Evolutionary conservation across 306 rosid genomes (phyloP), one percentile per base, ranked within the genome.

Genomic region (Fagus crenata): DNA sequence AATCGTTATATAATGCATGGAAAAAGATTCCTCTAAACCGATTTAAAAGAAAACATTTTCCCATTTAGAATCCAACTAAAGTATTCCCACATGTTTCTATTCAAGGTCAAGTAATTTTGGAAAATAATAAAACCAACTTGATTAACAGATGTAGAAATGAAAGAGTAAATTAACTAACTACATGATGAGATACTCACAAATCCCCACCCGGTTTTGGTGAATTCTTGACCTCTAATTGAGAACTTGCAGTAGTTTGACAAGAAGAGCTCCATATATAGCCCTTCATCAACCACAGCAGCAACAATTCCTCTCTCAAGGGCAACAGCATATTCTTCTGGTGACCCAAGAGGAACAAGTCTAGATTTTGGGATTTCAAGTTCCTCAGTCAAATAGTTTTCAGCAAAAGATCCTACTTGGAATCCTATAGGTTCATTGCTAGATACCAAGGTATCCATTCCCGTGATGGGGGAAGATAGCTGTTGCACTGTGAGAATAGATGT

Each of bases 181-280:
- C 49, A 8, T n/a, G 58, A 68, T 40, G 43, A 75, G 7, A 37
- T 78, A 75, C 91, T 87, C 60, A 87, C 89, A 78, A 87, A 87
- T 78, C 91, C 91, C 91, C 89, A 85, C 3, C 89, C 89, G 59
- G 84, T 81, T 83, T 78, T 85, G 64, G 89, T 87, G 84, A 87
- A 87, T 7, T 60, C 81, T 41, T 74, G 80, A 55, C 91, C 89
- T 61, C 80, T 56, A 9, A 83, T 65, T 17, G 82, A 79, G 72
- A 80, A 83, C 73, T 53, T 59, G 82, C 91, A 87, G 51, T 85
- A 46, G 6, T 81, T 80, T 5, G 91, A 74, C 41, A 85, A 84
- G 87, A 87, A 87, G 82, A 85, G 87, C 13, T 85, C 91, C 5
- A 82, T 18, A 55, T 82, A 87, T n/a, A 89, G 82, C 64, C 61